A percentile compares a stretch with the other conserved stretches of the same genome.
phyloP scores from a whole-genome alignment of 331 rosid genomes.

The Acacia pycnantha region DNA sequence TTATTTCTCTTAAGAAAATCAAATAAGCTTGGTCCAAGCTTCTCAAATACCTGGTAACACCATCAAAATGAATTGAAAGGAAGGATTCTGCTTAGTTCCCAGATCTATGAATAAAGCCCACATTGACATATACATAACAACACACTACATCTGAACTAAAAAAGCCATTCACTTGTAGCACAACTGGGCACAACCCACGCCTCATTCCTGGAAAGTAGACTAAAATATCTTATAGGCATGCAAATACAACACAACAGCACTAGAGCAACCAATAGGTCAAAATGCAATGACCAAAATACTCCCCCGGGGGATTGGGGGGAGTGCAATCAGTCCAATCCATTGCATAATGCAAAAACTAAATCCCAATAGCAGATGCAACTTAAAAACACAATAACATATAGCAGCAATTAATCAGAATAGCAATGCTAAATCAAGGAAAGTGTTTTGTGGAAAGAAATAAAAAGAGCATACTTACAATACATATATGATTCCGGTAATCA shows the following conservation, averaged over 20 bases:
- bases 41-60: constrained; percentile 75
- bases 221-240: constrained; percentile 12
- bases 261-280: background rate
- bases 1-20: constrained; percentile 75
- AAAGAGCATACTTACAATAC: constrained; percentile 60
- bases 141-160: constrained; percentile 29
- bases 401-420: background rate
- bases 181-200: constrained; percentile 9
- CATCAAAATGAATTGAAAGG: constrained; percentile 68
- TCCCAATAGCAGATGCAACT: background rate
- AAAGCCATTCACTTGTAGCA: constrained; percentile 29
- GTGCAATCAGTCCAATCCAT: background rate
- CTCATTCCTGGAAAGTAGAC: constrained; percentile 15
- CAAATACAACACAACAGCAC: constrained; percentile 14
- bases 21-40: constrained; percentile 78
- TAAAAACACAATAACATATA: background rate
- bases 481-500: constrained; percentile 77
- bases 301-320: background rate
- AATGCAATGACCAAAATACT: background rate
- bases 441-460: background rate
- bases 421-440: constrained; percentile 10
- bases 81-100: constrained; percentile 67
- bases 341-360: constrained; percentile 10
- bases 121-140: constrained; percentile 35
- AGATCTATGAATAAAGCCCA: constrained; percentile 56